Percentiles rank a stretch among this genome's conserved stretches.
These are phyloP conservation scores for Apophysomyces trapeziformis DNA, from an alignment of 371 early-diverging fungal genomes.

Conservation along the genomic window DNA sequence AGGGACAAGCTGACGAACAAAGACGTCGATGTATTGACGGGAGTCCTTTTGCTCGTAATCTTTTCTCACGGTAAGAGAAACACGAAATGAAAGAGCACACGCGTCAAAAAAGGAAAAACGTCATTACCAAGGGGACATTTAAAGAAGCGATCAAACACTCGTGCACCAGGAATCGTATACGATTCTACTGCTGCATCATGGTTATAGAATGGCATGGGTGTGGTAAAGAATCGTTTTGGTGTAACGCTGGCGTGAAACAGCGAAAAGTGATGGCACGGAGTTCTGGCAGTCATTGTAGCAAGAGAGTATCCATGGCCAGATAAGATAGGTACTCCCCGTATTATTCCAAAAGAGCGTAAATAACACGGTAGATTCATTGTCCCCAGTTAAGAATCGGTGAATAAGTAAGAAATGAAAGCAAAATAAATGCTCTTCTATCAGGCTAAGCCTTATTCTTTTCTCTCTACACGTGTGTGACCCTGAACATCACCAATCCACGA, in stretches of 20 bases:
- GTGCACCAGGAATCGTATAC: constrained; percentile 61
- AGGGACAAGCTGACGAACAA: constrained; percentile 65
- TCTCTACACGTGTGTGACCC: too few relatives aligned
- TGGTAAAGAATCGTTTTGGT: background rate
- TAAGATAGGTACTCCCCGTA: too few relatives aligned
- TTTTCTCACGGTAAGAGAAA: constrained; percentile 12
- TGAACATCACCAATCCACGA: too few relatives aligned
- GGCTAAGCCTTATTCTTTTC: too few relatives aligned
- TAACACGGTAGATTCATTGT: too few relatives aligned
- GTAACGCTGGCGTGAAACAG: background rate
- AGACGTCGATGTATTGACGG: constrained; percentile 48
- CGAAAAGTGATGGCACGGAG: background rate
- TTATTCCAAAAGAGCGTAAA: too few relatives aligned
- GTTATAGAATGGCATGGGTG: background rate
- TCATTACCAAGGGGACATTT: constrained; percentile 55
- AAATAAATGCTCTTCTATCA: too few relatives aligned
- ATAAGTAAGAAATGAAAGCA: too few relatives aligned
- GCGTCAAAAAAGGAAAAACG: background rate
- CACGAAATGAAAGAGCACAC: background rate
- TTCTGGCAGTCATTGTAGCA: background rate
- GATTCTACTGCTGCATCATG: constrained; percentile 49
- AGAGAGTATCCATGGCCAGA: too few relatives aligned
- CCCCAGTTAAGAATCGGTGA: too few relatives aligned
- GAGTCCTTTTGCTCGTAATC: constrained; percentile 45
- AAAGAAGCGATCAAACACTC: constrained; percentile 64